Conservation (phyloP, 164 flowering plant species). For the Dillenia turbinata region DNA sequence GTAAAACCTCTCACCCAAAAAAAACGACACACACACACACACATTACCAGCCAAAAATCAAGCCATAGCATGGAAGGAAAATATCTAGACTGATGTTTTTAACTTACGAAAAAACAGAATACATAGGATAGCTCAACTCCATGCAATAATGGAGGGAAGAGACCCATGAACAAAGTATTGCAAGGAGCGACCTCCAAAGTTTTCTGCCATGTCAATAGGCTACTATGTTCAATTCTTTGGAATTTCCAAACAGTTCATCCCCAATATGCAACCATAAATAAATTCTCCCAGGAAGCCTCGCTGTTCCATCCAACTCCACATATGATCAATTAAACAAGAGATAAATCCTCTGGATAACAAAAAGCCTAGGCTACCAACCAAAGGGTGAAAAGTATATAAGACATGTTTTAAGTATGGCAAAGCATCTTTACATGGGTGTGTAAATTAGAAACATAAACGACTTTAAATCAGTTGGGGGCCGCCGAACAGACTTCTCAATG, state of each 20-base stretch:
- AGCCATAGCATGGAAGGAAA: no score
- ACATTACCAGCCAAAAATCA: no score
- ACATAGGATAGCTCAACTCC: no score
- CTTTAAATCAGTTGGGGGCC: slow-evolving; percentile 7
- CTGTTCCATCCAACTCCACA: slow-evolving; percentile 46
- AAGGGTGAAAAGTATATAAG: slow-evolving; percentile 12
- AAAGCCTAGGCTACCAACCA: slow-evolving; percentile 13
- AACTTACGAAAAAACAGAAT: no score
- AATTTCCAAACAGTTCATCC: not conserved
- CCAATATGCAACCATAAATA: slow-evolving; percentile 7
- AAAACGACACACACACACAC: no score
- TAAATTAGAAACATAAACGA: slow-evolving; percentile 17
- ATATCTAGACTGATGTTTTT: no score
- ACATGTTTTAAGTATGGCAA: slow-evolving; percentile 15
- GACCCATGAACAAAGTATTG: no score
- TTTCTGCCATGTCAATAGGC: no score
- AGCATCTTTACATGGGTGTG: slow-evolving; percentile 32
- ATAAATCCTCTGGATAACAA: slow-evolving; percentile 16
- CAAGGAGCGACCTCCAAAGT: no score
- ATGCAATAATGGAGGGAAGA: no score
- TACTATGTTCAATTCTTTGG: no score
- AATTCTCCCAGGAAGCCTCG: slow-evolving; percentile 32
- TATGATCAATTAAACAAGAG: slow-evolving; percentile 18
- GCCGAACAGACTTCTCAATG: slow-evolving; percentile 30
- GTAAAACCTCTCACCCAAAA: no score